Percentiles rank a stretch among this genome's conserved stretches.
Conservation (phyloP, 2,329 filamentous ascomycete genomes). For the Verticillium albo-atrum region DNA sequence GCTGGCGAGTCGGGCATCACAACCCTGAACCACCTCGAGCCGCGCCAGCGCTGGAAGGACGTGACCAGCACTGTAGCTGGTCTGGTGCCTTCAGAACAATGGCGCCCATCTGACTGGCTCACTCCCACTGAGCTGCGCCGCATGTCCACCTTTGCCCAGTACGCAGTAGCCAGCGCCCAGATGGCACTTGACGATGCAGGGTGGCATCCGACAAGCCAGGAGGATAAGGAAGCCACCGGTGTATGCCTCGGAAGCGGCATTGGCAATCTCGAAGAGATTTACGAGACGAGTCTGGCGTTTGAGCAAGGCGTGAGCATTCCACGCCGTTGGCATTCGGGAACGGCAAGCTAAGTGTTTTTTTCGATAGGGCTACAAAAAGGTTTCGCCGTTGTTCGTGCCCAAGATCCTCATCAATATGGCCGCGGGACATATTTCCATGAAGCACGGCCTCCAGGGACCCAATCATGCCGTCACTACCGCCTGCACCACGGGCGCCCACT, state of each 20-base stretch:
- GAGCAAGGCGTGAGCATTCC: conserved; percentile 58
- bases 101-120: conserved; percentile 52
- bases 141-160: conserved; percentile 90
- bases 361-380: conserved; percentile 78
- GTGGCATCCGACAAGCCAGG: conserved; percentile 60
- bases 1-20: conserved; percentile 76
- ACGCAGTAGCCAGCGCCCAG: conserved; percentile 78
- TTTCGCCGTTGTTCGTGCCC: conserved; percentile 91
- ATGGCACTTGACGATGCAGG: conserved; percentile 82
- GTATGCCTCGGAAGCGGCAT: conserved; percentile 95
- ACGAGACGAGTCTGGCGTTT: conserved; percentile 75
- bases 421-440: conserved; percentile 92
- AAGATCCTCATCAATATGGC: conserved; percentile 91
- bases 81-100: conserved; percentile 60
- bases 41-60: conserved; percentile 55
- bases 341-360: conserved; percentile 9
- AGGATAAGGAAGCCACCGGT: conserved; percentile 72
- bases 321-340: conserved; percentile 7
- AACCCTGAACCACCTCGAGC: conserved; percentile 61
- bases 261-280: conserved; percentile 88
- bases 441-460: conserved; percentile 81
- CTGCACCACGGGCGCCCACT: conserved; percentile 93
- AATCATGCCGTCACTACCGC: conserved; percentile 93
- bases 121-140: conserved; percentile 57
- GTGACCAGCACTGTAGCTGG: conserved; percentile 84